Percentiles rank a stretch among this genome's conserved stretches.
These are phyloP conservation scores for Leptosphaerulina australis DNA, from an alignment of 2,329 filamentous ascomycete genomes.

Conservation along the genomic window DNA sequence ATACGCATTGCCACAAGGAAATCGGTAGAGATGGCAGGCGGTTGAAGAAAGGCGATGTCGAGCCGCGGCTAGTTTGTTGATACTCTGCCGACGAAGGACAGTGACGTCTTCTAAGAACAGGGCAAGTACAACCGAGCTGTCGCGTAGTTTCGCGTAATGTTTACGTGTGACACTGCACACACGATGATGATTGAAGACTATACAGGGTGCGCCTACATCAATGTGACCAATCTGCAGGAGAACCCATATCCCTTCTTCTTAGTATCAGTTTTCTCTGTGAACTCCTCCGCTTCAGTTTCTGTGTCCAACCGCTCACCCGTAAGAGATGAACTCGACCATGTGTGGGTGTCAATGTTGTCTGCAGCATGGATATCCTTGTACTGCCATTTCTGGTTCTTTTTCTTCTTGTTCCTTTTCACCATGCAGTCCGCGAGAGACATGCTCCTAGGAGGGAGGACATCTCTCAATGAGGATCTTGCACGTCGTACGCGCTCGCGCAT, in stretches of 20 bases:
- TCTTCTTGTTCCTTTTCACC: slow-evolving; percentile 1
- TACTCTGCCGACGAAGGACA: slow-evolving; percentile 15
- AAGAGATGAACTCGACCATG: neutral
- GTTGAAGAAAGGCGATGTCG: neutral
- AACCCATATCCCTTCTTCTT: neutral
- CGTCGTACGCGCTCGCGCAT: neutral
- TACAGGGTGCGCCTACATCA: neutral
- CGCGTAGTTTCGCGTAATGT: neutral
- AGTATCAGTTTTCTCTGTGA: neutral
- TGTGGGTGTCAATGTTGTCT: neutral
- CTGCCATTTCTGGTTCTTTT: neutral
- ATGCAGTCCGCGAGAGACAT: slow-evolving; percentile 9
- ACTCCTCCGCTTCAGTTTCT: neutral
- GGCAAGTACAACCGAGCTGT: slow-evolving; percentile 8
- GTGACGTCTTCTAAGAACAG: slow-evolving; percentile 2
- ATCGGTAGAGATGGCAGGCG: neutral
- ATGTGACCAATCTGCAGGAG: neutral
- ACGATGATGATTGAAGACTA: neutral
- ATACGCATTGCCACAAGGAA: neutral
- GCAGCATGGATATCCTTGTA: neutral
- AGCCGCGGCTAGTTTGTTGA: slow-evolving; percentile 17
- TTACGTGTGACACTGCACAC: neutral
- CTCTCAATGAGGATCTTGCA: neutral
- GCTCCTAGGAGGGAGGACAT: neutral
- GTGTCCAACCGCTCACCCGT: neutral